Base-by-base conservation (phyloP, 176 grass and related monocot genomes). In the Avena atlantica region DNA sequence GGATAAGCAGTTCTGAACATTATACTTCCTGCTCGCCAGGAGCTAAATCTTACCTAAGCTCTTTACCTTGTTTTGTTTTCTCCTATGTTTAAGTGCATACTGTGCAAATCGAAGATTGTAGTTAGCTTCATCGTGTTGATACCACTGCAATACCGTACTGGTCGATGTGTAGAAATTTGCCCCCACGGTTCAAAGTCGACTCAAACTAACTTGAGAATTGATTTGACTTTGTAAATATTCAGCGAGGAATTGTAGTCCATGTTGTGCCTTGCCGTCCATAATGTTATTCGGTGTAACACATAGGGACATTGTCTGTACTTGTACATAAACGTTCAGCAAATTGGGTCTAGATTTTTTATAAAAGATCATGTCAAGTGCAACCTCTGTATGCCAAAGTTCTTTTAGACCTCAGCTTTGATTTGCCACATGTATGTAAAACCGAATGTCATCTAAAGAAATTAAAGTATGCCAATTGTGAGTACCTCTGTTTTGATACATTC, bases 1-100 rank as follows among this genome's bases (percentile, higher is more conserved):
- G 91, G 96, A 98, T 72, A 91, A 90, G 61, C 69, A 89, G 21
- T 98, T 98, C 81, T 98, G 92, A 92, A 89, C 79, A 79, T 87
- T 98, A 81, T 95, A 98, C 64, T 98, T 98, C 29, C 29, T 29
- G 29, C 29, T 29, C 29, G 29, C 29, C 29, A 29, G 29, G 29
- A 29, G 29, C 29, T 89, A 91, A 49, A 84, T 91, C 66, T 87
- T 90, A 70, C 85, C 88, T 99, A 91, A 93, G 97, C 78, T 56
- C 61, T 71, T 5, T 16, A 59, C 13, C 62, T 29, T 25, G 62
- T 29, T 65, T 65, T 29, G 8, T 48, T 74, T 83, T 63, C 31
- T 3, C 31, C 53, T 60, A 5, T 29, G 8, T 65, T 2, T 57
- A 34, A 76, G 19, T 34, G 5, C 29, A 59, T n/a, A 74, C 15